Evolutionary conservation across 2,329 filamentous ascomycete genomes (phyloP), one percentile per base, ranked within the genome.

Genomic region (Clonostachys byssicola): DNA sequence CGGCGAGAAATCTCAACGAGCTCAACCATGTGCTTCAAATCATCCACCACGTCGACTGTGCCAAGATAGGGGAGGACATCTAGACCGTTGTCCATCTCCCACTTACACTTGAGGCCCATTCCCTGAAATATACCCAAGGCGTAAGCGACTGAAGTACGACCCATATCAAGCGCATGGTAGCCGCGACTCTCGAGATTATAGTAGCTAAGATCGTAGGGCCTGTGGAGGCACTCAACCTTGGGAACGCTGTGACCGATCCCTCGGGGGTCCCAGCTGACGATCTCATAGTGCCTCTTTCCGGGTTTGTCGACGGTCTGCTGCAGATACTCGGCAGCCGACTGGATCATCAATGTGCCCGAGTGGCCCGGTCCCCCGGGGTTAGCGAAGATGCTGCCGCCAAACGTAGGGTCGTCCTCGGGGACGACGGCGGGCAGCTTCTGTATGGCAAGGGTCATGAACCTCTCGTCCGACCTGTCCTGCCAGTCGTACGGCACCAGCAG

Each of bases 311-410:
- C 41, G 6, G 54, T 49, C 34, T 46, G 23, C 39, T 63, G 69
- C 12, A 72, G 48, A 13, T 42, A 17, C 4, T 41, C 47, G n/a
- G 61, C 70, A 4, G 20, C 35, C 2, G 6, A 4, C 10, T 62
- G 53, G 7, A 66, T 34, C 12, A 64, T 52, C 0, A 33, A 35
- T 3, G 72, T 60, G 13, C 73, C 72, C 1, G 67, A 69, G 20
- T 59, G 66, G 30, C 72, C 68, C 0, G 72, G 72, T 0, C 73
- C 72, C 40, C 73, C 73, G 0, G 71, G 71, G 57, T 74, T 74
- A 42, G 57, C 55, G 52, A 75, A 60, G 40, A 75, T 58, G 44
- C 71, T 60, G 20, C 73, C 73, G 39, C 62, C 70, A 45, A 69
- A 74, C 35, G 59, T 49, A 5, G 66, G 59, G 46, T 71, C 64